Evolutionary conservation across 1,139 yeast genomes (phyloP).

Genomic region (Sugiyamaella paludigena): DNA sequence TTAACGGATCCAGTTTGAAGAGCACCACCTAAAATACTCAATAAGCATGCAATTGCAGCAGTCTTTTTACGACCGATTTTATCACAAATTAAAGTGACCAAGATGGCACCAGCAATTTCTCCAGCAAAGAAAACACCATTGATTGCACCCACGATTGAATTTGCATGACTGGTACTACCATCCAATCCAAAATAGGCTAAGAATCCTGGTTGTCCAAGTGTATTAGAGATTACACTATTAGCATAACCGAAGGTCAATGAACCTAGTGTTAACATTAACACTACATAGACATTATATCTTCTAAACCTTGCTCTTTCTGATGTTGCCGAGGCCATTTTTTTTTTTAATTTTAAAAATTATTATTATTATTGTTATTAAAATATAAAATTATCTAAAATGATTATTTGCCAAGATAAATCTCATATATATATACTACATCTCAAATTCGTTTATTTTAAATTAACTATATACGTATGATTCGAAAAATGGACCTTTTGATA

Average conservation of each 20-base stretch:
- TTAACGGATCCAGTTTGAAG: slow-evolving; percentile 53
- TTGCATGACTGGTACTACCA: not conserved
- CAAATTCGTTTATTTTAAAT: too few species aligned
- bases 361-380: too few species aligned
- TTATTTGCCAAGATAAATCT: too few species aligned
- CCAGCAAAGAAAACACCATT: slow-evolving; percentile 40
- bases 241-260: slow-evolving; percentile 11
- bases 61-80: slow-evolving; percentile 37
- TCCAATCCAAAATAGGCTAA: not conserved
- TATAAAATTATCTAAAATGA: too few species aligned
- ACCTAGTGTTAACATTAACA: slow-evolving; percentile 2
- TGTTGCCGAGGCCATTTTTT: too few species aligned
- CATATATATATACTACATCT: too few species aligned
- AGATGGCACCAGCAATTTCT: slow-evolving; percentile 47
- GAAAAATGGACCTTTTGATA: too few species aligned
- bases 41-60: slow-evolving; percentile 49
- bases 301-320: too few species aligned
- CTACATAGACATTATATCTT: slow-evolving; percentile 4
- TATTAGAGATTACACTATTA: slow-evolving; percentile 4
- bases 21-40: slow-evolving; percentile 57
- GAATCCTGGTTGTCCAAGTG: slow-evolving; percentile 15
- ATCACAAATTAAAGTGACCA: slow-evolving; percentile 27
- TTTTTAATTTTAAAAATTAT: too few species aligned
- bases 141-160: not conserved
- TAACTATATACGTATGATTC: too few species aligned